Conservation (phyloP, 768 basidiomycete genomes). For the Coprinopsis strossmayeri region DNA sequence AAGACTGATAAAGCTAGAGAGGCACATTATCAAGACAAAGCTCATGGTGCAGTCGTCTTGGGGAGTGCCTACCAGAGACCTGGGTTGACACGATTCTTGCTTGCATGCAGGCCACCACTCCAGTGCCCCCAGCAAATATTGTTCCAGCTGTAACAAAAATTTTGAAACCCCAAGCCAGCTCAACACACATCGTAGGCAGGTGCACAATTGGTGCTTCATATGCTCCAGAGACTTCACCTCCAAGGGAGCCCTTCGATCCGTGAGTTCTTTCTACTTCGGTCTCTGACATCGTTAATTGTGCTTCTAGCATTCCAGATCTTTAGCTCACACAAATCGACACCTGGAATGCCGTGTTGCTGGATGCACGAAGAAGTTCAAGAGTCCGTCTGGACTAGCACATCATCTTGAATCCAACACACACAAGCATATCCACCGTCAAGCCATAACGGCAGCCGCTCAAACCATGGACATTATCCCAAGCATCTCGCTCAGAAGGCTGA, state of each 20-base stretch:
- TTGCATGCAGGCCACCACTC: not conserved
- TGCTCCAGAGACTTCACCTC: constrained; percentile 24
- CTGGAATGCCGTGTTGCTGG: constrained; percentile 23
- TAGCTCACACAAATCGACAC: constrained; percentile 18
- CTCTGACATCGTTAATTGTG: not conserved
- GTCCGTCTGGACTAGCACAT: constrained; percentile 27
- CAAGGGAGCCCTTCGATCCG: constrained; percentile 11
- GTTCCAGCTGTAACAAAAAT: not conserved
- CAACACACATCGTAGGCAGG: not conserved
- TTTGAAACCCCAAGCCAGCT: not conserved
- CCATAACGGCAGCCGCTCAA: constrained; percentile 29
- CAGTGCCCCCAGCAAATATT: not conserved
- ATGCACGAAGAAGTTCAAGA: constrained; percentile 26
- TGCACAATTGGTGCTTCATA: constrained; percentile 28
- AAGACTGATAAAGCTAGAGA: not conserved
- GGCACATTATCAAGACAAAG: not conserved
- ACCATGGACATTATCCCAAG: constrained; percentile 24
- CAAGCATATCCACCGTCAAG: constrained; percentile 24
- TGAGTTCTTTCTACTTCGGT: not conserved
- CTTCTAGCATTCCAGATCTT: constrained; percentile 21
- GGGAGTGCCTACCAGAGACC: too few relatives aligned
- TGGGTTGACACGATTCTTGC: not conserved
- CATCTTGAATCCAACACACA: constrained; percentile 37
- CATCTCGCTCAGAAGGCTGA: constrained; percentile 27
- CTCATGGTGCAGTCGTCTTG: constrained; percentile 2